These are phyloP conservation scores for Ceratobasidium sp. DNA, from an alignment of 1,284 basidiomycete genomes.

Conservation along the genomic window DNA sequence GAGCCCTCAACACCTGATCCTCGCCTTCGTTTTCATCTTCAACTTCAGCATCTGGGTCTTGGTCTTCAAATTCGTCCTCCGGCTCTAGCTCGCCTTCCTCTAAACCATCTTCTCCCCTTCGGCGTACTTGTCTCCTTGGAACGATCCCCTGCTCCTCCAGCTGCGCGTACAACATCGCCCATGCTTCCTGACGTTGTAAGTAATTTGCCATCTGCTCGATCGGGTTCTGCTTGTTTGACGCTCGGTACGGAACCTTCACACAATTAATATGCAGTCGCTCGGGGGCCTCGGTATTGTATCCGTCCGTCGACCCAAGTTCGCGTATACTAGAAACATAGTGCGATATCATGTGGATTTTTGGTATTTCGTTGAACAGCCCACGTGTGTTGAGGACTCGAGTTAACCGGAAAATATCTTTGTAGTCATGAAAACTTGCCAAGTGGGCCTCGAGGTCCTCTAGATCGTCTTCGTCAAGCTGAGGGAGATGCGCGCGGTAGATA, in stretches of 20 bases:
- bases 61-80: too few species aligned
- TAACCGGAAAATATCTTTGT: slow-evolving; percentile 45
- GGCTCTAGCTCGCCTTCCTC: too few species aligned
- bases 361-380: slow-evolving; percentile 9
- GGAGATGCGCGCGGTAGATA: slow-evolving; percentile 50
- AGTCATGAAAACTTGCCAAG: slow-evolving; percentile 44
- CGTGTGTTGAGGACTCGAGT: not conserved
- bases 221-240: slow-evolving; percentile 18
- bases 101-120: too few species aligned
- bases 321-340: slow-evolving; percentile 36
- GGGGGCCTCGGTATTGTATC: slow-evolving; percentile 43
- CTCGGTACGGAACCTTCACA: slow-evolving; percentile 39
- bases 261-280: slow-evolving; percentile 45
- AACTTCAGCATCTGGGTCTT: too few species aligned
- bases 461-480: not conserved
- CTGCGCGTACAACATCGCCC: too few species aligned
- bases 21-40: too few species aligned
- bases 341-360: slow-evolving; percentile 42
- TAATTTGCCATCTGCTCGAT: slow-evolving; percentile 35
- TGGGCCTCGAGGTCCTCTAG: slow-evolving; percentile 43
- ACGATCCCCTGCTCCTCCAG: too few species aligned
- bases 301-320: slow-evolving; percentile 31
- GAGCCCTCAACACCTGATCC: too few species aligned
- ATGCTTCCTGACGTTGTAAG: slow-evolving; percentile 14
- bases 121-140: too few species aligned